A percentile compares a stretch with the other conserved stretches of the same genome.
phyloP scores from a whole-genome alignment of 768 basidiomycete genomes.

The Russula compacta region DNA sequence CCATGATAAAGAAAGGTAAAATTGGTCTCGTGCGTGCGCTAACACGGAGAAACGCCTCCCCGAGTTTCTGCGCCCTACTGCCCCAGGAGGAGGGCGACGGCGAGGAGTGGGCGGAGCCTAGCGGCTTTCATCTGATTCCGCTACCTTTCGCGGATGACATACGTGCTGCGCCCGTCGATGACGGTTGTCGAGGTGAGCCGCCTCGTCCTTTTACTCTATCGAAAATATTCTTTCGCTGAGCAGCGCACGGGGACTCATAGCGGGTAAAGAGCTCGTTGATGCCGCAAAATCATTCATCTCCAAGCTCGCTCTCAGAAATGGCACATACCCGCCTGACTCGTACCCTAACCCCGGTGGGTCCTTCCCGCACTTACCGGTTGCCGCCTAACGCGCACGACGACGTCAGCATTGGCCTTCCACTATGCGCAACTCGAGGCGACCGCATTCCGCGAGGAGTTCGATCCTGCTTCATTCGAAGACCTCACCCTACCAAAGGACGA shows the following conservation, averaged over 20 bases:
- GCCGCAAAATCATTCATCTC: slow-evolving; percentile 66
- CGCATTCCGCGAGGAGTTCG: slow-evolving; percentile 87
- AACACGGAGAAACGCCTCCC: slow-evolving; percentile 61
- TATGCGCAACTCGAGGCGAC: slow-evolving; percentile 86
- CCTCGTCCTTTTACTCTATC: background rate
- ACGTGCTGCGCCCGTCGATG: slow-evolving; percentile 62
- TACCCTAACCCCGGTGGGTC: slow-evolving; percentile 80
- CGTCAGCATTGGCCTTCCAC: slow-evolving; percentile 71
- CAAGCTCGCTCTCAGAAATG: slow-evolving; percentile 69
- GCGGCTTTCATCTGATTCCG: slow-evolving; percentile 88
- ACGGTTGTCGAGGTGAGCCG: slow-evolving; percentile 49
- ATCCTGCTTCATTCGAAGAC: slow-evolving; percentile 71
- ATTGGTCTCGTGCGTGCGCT: slow-evolving; percentile 72
- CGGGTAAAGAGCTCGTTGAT: slow-evolving; percentile 56
- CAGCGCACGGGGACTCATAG: slow-evolving; percentile 31
- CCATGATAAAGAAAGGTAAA: slow-evolving; percentile 72
- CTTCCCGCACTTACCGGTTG: background rate
- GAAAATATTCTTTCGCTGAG: background rate
- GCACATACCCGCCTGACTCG: slow-evolving; percentile 78
- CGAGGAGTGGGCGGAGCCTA: slow-evolving; percentile 70
- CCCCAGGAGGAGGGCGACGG: slow-evolving; percentile 75
- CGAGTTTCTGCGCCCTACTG: slow-evolving; percentile 74
- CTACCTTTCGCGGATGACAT: slow-evolving; percentile 96
- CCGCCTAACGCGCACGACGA: slow-evolving; percentile 1
- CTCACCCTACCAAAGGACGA: slow-evolving; percentile 68